These are phyloP conservation scores for Coemansia sp. DNA, from an alignment of 192 early-diverging fungal genomes.

Conservation along the genomic window DNA sequence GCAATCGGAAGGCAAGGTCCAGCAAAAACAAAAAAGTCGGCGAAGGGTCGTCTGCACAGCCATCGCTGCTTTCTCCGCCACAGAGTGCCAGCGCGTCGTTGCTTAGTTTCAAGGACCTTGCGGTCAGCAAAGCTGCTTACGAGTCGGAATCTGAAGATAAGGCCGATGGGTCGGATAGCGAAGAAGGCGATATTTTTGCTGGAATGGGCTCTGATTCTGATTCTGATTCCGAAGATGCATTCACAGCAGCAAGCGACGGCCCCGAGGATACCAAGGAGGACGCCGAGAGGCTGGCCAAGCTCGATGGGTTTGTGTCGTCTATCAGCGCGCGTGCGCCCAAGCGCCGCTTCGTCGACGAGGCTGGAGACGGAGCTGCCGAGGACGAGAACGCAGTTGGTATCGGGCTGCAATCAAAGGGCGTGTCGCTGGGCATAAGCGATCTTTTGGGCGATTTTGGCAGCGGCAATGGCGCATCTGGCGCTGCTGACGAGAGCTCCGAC, in stretches of 20 bases:
- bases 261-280: conserved; percentile 45
- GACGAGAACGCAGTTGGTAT: conserved; percentile 43
- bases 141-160: neutral
- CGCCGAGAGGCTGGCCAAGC: conserved; percentile 51
- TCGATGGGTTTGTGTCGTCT: conserved; percentile 58
- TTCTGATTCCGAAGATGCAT: conserved; percentile 17
- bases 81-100: conserved; percentile 8
- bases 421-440: conserved; percentile 72
- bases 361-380: conserved; percentile 27
- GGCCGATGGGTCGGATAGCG: neutral
- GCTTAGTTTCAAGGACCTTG: conserved; percentile 27
- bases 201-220: conserved; percentile 17
- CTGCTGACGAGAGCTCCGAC: conserved; percentile 52
- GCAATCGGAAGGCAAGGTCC: conserved; percentile 9
- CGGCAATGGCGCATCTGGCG: conserved; percentile 21
- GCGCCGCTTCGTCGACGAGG: conserved; percentile 48
- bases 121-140: conserved; percentile 15
- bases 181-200: conserved; percentile 30
- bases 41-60: neutral
- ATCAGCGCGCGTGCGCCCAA: conserved; percentile 68
- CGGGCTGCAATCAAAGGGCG: conserved; percentile 44
- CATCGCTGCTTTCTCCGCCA: neutral
- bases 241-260: conserved; percentile 23
- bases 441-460: conserved; percentile 64
- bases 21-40: conserved; percentile 1